phyloP scores from a whole-genome alignment of 495 filamentous ascomycete genomes.

The Penicillium soppii region DNA sequence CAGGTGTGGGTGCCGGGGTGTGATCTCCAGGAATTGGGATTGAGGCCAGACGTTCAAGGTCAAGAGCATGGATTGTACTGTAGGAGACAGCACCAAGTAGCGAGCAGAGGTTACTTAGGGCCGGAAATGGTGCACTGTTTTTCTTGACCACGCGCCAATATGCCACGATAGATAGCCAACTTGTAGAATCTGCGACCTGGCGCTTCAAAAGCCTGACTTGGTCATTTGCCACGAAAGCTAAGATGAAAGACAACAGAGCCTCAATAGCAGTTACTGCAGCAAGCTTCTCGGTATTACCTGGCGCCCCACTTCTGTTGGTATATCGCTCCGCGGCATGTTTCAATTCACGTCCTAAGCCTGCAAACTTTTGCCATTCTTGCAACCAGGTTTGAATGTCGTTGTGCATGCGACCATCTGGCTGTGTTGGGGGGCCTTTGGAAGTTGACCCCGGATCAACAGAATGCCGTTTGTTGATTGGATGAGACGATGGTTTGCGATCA shows the following conservation, averaged over 20 bases:
- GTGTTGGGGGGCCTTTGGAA: constrained; percentile 30
- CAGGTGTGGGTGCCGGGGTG: constrained; percentile 37
- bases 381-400: constrained; percentile 44
- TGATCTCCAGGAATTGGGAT: constrained; percentile 41
- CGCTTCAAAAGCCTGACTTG: constrained; percentile 34
- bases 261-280: constrained; percentile 47
- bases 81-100: constrained; percentile 50
- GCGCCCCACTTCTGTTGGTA: constrained; percentile 30
- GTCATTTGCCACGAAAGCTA: constrained; percentile 50
- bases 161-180: constrained; percentile 51
- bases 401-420: constrained; percentile 27
- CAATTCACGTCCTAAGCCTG: constrained; percentile 43
- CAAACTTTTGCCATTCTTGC: constrained; percentile 44
- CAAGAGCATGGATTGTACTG: constrained; percentile 43
- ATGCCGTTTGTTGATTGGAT: constrained; percentile 23
- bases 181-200: constrained; percentile 38
- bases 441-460: constrained; percentile 23
- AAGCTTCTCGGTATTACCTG: constrained; percentile 36
- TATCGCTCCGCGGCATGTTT: constrained; percentile 49
- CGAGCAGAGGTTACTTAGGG: constrained; percentile 40
- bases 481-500: constrained; percentile 31
- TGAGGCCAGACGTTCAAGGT: constrained; percentile 45
- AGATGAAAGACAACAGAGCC: constrained; percentile 49
- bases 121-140: constrained; percentile 36
- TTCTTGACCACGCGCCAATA: constrained; percentile 46